Base-by-base conservation (phyloP, 75 land plant genomes). In the Gnetum montanum region DNA sequence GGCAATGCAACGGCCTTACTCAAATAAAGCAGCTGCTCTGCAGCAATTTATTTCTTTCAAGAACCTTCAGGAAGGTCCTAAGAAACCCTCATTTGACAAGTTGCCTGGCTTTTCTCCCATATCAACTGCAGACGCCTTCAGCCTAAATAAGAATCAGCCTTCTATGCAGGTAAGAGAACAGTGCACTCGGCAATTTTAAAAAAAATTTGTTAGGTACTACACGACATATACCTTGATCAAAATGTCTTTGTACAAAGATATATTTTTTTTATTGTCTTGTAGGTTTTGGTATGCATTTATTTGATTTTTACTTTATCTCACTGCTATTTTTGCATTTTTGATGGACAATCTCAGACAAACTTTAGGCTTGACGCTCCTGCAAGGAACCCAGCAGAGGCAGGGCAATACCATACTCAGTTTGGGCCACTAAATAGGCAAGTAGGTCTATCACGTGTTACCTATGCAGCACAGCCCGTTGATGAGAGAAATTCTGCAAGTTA, bases 1-100 rank as follows among this genome's bases (percentile, higher is more conserved):
- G 8, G 19, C 55, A 31, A 19, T 52, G 36, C 70, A 62, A 38
- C 67, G 61, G 76, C 49, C 70, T 26, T 73, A 56, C 29, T 52
- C 70, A 28, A 62, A 47, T 61, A 73, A 73, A 55, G 48, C 45
- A 34, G 62, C 75, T 47, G 64, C 74, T 4, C 13, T 62, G 48
- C 62, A 63, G 15, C 76, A 67, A 26, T 68, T 73, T 38, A 46
- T 73, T 54, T 62, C 76, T 49, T 67, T 67, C 43, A 66, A 66
- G 48, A 45, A 37, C 33, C 69, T 45, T 43, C 66, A 72, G 33
- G 65, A 67, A 1, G 54, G 60, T 54, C 36, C 60, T 2, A 49
- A 46, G 43, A 73, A 62, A 37, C 49, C 34, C 26, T 57, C 30
- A 38, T 49, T 34, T 55, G 75, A 67, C 37, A 28, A 46, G 7